A percentile compares a stretch with the other conserved stretches of the same genome.
Evolutionary conservation across 345 rosid species (phyloP).

Genomic region (Psidium guajava): DNA sequence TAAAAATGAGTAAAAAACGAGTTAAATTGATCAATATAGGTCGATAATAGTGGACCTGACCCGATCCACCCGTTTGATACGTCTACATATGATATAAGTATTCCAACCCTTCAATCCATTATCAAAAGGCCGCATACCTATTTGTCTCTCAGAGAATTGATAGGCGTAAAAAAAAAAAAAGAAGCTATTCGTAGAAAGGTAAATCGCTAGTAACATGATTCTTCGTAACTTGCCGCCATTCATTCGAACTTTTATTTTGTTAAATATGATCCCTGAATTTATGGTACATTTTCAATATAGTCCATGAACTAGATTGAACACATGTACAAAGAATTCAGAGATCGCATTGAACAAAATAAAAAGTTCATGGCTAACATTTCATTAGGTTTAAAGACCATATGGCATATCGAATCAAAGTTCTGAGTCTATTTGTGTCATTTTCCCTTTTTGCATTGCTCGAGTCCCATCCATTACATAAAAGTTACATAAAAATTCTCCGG

Average conservation of each 20-base stretch:
- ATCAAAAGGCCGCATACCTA: no score
- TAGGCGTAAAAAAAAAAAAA: neutral
- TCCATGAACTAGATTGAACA: neutral
- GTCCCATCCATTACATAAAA: no score
- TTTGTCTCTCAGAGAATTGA: neutral
- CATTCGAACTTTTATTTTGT: neutral
- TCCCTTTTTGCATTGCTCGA: neutral
- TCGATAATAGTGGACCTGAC: no score
- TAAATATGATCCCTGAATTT: neutral
- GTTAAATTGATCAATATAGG: no score
- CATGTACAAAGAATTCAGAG: neutral
- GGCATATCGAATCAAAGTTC: neutral
- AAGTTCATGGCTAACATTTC: rapidly evolving
- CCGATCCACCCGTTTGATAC: no score
- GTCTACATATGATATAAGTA: no score
- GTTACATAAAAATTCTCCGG: neutral
- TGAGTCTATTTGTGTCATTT: neutral
- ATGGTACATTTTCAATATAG: no score
- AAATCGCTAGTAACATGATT: neutral
- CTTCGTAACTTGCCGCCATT: neutral
- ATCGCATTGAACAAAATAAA: neutral
- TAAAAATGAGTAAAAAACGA: no score
- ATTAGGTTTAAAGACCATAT: neutral
- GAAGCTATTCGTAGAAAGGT: neutral
- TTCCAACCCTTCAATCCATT: no score